These are phyloP conservation scores for Parastagonospora avenae DNA, from an alignment of 2,329 filamentous ascomycete species.

Conservation along the genomic window DNA sequence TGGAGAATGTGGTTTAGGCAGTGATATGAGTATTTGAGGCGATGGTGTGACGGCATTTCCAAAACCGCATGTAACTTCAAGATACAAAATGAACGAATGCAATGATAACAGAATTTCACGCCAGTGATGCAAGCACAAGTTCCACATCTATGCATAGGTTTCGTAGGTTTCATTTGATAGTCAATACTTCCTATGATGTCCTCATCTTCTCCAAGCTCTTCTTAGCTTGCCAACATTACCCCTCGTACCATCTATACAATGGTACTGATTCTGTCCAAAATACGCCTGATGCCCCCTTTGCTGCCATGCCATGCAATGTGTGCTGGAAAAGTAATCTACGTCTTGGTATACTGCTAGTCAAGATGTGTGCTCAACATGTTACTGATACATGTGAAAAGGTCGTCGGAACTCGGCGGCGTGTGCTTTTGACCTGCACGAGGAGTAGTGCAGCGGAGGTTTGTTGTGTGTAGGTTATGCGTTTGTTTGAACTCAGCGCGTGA, in stretches of 20 bases:
- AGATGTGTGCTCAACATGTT: neutral
- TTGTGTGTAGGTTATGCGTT: neutral
- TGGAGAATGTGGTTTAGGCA: constrained; percentile 29
- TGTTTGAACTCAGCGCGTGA: constrained; percentile 62
- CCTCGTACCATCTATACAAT: too few relatives aligned
- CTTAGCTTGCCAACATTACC: neutral
- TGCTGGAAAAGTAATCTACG: neutral
- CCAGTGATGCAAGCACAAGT: too few relatives aligned
- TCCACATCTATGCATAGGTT: too few relatives aligned
- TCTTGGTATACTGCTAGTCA: neutral
- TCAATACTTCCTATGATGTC: too few relatives aligned
- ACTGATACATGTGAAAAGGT: neutral
- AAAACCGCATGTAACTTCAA: too few relatives aligned
- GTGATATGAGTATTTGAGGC: too few relatives aligned
- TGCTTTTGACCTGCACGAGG: neutral
- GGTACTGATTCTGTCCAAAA: neutral
- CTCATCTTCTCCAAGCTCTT: too few relatives aligned
- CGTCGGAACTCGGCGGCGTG: neutral
- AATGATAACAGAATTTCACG: too few relatives aligned
- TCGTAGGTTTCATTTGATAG: too few relatives aligned
- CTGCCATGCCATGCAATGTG: constrained; percentile 1
- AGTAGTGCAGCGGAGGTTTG: neutral
- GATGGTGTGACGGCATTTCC: too few relatives aligned
- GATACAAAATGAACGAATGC: too few relatives aligned
- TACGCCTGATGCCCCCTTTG: neutral